A percentile compares a stretch with the other conserved stretches of the same genome.
phyloP scores from a whole-genome alignment of 768 basidiomycete genomes.

The Boletus rubropictus region DNA sequence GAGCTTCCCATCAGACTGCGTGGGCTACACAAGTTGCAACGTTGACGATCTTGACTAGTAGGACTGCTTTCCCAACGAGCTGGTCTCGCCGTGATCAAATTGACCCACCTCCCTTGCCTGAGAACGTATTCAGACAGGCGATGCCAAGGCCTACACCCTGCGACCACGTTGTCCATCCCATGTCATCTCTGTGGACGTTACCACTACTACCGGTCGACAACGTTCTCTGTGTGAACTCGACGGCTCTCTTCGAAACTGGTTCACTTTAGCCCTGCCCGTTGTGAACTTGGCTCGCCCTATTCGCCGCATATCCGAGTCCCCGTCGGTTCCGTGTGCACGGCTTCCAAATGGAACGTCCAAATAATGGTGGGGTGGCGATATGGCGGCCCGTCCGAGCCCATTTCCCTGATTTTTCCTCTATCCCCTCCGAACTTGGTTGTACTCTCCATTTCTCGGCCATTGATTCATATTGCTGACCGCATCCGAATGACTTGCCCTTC shows the following conservation, averaged over 20 bases:
- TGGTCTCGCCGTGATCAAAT: slow-evolving; percentile 1
- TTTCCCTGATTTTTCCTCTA: background rate
- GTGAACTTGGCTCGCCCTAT: background rate
- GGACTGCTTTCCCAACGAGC: background rate
- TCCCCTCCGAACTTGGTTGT: no score
- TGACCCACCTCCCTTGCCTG: background rate
- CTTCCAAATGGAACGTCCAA: slow-evolving; percentile 23
- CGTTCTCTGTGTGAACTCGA: background rate
- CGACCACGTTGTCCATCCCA: slow-evolving; percentile 13
- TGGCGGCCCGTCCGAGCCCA: background rate
- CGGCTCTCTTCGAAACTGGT: slow-evolving; percentile 3
- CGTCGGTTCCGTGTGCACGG: slow-evolving; percentile 13
- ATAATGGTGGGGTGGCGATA: slow-evolving; percentile 7
- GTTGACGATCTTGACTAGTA: background rate
- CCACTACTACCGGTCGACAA: background rate
- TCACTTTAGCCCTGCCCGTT: background rate
- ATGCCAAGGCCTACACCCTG: background rate
- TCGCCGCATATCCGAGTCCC: slow-evolving; percentile 5
- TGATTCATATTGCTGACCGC: slow-evolving; percentile 1
- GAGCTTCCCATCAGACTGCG: slow-evolving; percentile 1
- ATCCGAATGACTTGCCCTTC: no score
- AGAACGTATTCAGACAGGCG: background rate
- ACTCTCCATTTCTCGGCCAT: background rate
- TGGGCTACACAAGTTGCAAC: background rate
- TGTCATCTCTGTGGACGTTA: background rate